These are phyloP conservation scores for Pestalotiopsis fici DNA, from an alignment of 2,329 filamentous ascomycete genomes.

Conservation along the genomic window DNA sequence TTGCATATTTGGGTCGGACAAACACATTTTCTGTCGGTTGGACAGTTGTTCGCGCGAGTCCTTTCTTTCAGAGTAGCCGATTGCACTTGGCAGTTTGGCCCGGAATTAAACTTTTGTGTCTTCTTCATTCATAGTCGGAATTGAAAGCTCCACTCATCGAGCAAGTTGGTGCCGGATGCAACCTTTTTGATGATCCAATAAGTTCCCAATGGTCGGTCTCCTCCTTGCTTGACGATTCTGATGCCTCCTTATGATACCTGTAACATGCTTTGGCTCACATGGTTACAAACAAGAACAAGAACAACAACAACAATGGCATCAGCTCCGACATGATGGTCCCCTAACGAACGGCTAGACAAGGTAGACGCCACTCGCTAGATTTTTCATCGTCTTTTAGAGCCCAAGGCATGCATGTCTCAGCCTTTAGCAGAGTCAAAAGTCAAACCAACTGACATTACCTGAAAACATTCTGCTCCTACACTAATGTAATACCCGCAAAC, in stretches of 20 bases:
- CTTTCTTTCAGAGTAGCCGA: neutral
- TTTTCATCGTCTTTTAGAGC: neutral
- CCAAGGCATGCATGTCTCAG: neutral
- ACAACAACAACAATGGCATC: neutral
- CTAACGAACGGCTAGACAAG: neutral
- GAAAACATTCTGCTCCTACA: too few relatives aligned
- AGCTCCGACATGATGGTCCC: neutral
- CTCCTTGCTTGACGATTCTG: neutral
- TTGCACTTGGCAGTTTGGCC: neutral
- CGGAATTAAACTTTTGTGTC: neutral
- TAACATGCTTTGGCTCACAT: neutral
- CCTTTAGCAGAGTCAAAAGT: neutral
- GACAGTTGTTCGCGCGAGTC: neutral
- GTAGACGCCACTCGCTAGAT: neutral
- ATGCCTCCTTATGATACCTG: neutral
- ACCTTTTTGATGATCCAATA: neutral
- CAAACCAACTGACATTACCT: neutral
- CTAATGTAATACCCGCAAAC: too few relatives aligned
- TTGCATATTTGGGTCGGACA: conserved; percentile 4
- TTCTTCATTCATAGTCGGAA: neutral
- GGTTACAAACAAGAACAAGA: neutral
- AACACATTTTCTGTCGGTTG: neutral
- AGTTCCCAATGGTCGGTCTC: too few relatives aligned
- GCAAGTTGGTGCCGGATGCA: neutral
- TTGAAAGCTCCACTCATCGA: neutral